Base-by-base conservation (phyloP, 768 basidiomycete genomes). In the Filobasidium wieringae region DNA sequence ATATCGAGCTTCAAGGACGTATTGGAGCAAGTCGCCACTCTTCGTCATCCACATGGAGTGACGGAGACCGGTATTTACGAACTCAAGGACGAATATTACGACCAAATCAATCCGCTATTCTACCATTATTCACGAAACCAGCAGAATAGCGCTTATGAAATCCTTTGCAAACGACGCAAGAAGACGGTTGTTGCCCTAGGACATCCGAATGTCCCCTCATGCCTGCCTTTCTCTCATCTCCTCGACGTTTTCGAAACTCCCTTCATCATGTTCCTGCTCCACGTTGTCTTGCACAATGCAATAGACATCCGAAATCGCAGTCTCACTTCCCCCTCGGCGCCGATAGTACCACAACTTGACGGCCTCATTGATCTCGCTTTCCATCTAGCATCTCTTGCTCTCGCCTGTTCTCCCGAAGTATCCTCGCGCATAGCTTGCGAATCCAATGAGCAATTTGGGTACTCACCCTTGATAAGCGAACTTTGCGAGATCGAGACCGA, bases 51-150 rank as follows among this genome's bases (percentile, higher is more conserved):
- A 0, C 88, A 88, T 67, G 63, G 72, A 14, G 81, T 81, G 0
- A 77, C 83, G 1, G 91, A 93, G 64, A 79, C 79, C 0, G 93
- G 95, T 0, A 75, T 82, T n/a, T 97, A 96, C 74, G 84, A 91
- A 60, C 81, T 97, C 53, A 86, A 84, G 70, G 82, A 88, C 45
- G 86, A 85, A 64, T 78, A 77, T 19, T 90, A 82, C 71, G 85
- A 84, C 60, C 87, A 95, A 62, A 86, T 96, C 62, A 87, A 96
- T 66, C 91, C 92, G 0, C 95, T 91, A 76, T 95, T 92, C 77
- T 87, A 86, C 68, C 92, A 96, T 69, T 96, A 95, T 71, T 85
- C 88, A 15, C 80, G 92, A 37, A 97, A 97, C 75, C 84, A 88
- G 64, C 81, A 91, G 37, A 88, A 93, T 66, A 88, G 91, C 69